phyloP scores from a whole-genome alignment of 768 basidiomycete species.

The Suillus bovinus region DNA sequence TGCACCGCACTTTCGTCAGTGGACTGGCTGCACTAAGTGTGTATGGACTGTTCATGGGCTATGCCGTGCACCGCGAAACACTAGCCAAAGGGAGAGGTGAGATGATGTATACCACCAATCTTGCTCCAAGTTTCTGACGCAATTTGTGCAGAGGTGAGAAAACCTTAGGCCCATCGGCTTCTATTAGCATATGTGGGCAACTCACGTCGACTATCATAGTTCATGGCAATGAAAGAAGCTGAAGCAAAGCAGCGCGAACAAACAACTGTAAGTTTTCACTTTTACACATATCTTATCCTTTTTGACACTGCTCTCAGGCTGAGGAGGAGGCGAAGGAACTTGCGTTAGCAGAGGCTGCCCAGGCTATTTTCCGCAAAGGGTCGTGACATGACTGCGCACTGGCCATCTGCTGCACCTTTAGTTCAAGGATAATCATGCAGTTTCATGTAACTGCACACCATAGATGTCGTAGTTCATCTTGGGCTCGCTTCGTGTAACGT shows the following conservation, averaged over 20 bases:
- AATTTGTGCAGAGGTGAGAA: conserved; percentile 4
- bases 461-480: not conserved
- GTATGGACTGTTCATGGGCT: conserved; percentile 34
- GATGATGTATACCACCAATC: conserved; percentile 6
- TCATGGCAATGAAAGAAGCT: conserved; percentile 23
- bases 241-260: conserved; percentile 21
- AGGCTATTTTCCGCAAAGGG: conserved; percentile 24
- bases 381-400: conserved; percentile 4
- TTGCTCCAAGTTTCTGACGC: not conserved
- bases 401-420: not conserved
- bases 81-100: conserved; percentile 33
- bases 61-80: conserved; percentile 32
- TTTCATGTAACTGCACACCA: not conserved
- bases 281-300: not conserved
- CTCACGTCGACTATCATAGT: conserved; percentile 13
- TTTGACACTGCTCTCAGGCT: conserved; percentile 17
- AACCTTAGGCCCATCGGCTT: not conserved
- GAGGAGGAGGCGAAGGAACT: conserved; percentile 30
- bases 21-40: conserved; percentile 29
- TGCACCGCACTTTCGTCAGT: conserved; percentile 32
- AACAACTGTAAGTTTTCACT: conserved; percentile 14
- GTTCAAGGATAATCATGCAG: not conserved
- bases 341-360: conserved; percentile 32
- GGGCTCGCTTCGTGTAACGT: not conserved
- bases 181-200: not conserved